Evolutionary conservation across 768 basidiomycete genomes (phyloP), one percentile per base, ranked within the genome.

Genomic region (Mycena belliarum): DNA sequence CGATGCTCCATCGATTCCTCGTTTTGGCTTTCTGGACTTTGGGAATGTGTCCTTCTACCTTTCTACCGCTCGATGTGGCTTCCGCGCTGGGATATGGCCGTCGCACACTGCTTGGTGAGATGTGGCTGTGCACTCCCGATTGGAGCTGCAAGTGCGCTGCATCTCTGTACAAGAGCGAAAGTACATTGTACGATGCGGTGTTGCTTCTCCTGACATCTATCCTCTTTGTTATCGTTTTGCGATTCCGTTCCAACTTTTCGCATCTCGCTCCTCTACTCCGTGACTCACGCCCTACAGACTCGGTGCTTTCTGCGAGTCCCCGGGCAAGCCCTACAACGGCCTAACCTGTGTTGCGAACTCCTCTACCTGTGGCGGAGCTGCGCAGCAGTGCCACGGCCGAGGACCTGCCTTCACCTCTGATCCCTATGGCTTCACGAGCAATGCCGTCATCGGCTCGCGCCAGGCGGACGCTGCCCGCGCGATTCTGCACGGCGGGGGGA

Each of bases 251-350:
- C 33, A 15, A 14, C 33, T 40, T 20, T 40, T 40, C 38, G n/a
- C 38, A n/a, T 40, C 38, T 35, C 33, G 33, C 7, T 35, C 29
- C 29, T 32, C 29, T 32, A 32, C 18, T n/a, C 47, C n/a, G 16
- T 4, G 0, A 28, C 24, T 23, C 23, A 38, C 29, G 12, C 32
- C 3, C 44, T 37, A 37, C 56, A 77, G 88, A 69, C 69, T 81
- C 75, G 89, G 89, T 7, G 86, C 91, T 6, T 88, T 85, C 71
- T 93, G 91, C 65, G 86, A 92, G 68, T 85, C 84, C 55, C 89
- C 89, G 2, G 90, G 89, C 21, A 57, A 91, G 66, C 66, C 77
- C 0, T 86, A 79, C 71, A 80, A 91, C 61, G 89, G 90, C 14
- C 79, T 82, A 62, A 70, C 79, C 6, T 93, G 91, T 67, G 83